These are phyloP conservation scores for Diaporthe velutina DNA, from an alignment of 2,329 filamentous ascomycete genomes.

Conservation along the genomic window DNA sequence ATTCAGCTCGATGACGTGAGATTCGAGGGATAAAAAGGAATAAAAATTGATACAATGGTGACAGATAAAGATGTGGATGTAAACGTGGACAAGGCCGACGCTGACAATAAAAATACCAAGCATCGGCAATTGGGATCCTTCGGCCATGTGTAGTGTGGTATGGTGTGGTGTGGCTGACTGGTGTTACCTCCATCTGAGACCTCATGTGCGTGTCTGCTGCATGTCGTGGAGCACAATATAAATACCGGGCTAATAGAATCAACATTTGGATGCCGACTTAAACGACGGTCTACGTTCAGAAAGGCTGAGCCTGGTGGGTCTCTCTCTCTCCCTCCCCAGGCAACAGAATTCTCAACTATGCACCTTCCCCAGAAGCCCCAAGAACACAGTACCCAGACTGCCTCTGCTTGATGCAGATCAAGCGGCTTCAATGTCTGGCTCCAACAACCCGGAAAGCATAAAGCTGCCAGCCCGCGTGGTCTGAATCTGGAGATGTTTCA, in stretches of 20 bases:
- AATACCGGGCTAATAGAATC: not conserved
- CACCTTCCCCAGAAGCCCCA: not conserved
- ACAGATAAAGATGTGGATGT: no score
- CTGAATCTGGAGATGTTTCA: conserved; percentile 26
- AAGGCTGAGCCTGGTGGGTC: not conserved
- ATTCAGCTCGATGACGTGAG: conserved; percentile 30
- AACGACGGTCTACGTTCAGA: not conserved
- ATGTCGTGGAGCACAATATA: not conserved
- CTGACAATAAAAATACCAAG: not conserved
- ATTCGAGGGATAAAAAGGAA: not conserved
- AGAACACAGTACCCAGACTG: no score
- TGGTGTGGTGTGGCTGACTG: conserved; percentile 1
- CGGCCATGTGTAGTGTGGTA: conserved; percentile 1
- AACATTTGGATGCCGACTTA: no score
- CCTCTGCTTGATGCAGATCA: not conserved
- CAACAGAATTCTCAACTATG: no score
- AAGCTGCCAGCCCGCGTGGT: not conserved
- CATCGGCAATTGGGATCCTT: conserved; percentile 18
- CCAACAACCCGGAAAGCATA: not conserved
- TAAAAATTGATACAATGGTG: not conserved
- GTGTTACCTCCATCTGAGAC: conserved; percentile 22
- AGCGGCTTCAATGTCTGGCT: not conserved
- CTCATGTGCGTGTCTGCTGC: not conserved
- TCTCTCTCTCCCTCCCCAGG: not conserved
- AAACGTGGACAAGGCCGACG: not conserved